These are phyloP conservation scores for Macrotyloma uniflorum DNA, from an alignment of 306 rosid species.

Conservation along the genomic window DNA sequence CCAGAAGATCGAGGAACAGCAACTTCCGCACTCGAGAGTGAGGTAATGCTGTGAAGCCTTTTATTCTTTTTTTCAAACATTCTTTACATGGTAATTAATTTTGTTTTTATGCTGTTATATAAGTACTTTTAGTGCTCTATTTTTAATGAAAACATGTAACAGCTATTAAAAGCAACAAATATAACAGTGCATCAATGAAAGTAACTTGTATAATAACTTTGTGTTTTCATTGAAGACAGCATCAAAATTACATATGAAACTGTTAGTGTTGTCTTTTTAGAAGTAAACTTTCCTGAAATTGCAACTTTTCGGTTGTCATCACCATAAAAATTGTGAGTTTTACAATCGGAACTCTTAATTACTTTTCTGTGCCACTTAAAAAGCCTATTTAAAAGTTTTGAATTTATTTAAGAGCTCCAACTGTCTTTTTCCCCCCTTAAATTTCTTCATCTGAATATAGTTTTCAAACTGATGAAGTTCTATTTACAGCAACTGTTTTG, in stretches of 20 bases:
- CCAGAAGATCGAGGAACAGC: constrained; percentile 79
- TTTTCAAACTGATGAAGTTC: neutral
- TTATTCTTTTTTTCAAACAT: neutral
- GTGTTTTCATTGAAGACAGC: too few relatives aligned
- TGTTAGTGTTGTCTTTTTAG: neutral
- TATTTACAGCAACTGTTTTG: neutral
- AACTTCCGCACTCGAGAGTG: constrained; percentile 63
- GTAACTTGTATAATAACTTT: too few relatives aligned
- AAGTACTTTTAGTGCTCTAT: neutral
- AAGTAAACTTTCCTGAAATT: neutral
- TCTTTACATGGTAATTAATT: neutral
- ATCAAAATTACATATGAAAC: too few relatives aligned
- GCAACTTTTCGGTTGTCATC: neutral
- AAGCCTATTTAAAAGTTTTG: neutral
- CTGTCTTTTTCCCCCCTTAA: neutral
- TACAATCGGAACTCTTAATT: neutral
- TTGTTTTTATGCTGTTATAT: neutral
- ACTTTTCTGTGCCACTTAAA: neutral
- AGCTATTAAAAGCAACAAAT: neutral
- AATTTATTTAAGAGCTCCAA: neutral
- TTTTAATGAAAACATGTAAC: neutral
- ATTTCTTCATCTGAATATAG: neutral
- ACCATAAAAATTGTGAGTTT: neutral
- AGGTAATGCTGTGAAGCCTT: constrained; percentile 48
- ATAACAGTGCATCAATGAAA: neutral